Evolutionary conservation across 2,329 filamentous ascomycete species (phyloP), one percentile per base, ranked within the genome.

Genomic region (Cordyceps pruinosa): DNA sequence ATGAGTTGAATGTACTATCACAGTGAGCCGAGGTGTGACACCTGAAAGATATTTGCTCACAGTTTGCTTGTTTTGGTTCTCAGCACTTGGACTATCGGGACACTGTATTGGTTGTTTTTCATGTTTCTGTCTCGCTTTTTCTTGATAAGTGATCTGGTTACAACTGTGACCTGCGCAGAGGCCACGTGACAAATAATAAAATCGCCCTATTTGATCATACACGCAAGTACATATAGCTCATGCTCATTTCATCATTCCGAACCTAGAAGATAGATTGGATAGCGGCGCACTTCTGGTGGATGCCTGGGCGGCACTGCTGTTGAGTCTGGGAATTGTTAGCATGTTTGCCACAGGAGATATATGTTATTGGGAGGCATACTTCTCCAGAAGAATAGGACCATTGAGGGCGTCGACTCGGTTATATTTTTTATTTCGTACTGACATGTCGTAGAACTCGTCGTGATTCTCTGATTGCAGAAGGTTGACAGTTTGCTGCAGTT

Each of bases 361-460:
- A 35, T 47, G 48, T 25, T 41, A 23, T 13, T 9, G 25, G 25
- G 7, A n/a, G 8, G 66, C 79, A 62, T 80, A 90, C 88, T 99
- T 99, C 75, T 97, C 93, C n/a, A 99, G 73, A 60, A 99, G 70
- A 41, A 90, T 78, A 0, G 92, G 90, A 0, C 93, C 94, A 69
- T 95, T 95, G 69, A 95, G 79, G 53, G 90, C 88, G 73, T 97
- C 90, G 34, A 99, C 95, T 55, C 90, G 86, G 17, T 91, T 89
- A 69, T 96, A 99, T 69, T 96, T 95, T 75, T 89, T 92, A 73
- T 97, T 96, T 53, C 91, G 79, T 15, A 87, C 89, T 5, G 87
- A 88, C 50, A 94, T 87, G 68, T 99, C 94, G 70, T 94, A 99
- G 72, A 96, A 99, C 70, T 97, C 93, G 62, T 97, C 92, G n/a